phyloP scores from a whole-genome alignment of 179 eudicot genomes.

The Spergularia azorica region DNA sequence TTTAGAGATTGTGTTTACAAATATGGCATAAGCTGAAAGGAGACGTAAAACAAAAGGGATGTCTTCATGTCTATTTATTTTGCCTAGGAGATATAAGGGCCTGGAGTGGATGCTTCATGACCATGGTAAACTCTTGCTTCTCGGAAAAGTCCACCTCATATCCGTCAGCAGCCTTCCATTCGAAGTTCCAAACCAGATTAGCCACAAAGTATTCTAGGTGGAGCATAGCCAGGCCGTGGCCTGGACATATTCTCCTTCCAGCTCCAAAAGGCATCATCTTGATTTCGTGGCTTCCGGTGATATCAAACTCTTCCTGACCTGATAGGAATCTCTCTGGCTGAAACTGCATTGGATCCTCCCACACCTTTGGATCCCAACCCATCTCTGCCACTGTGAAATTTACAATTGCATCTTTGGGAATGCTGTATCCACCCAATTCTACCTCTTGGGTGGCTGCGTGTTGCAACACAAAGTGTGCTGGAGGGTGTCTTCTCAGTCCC shows the following conservation, averaged over 20 bases:
- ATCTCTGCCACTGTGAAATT: slow-evolving; percentile 3
- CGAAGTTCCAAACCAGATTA: slow-evolving; percentile 4
- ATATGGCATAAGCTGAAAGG: background rate
- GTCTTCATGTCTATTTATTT: background rate
- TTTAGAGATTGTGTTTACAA: background rate
- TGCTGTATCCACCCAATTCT: slow-evolving; percentile 5
- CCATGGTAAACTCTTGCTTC: slow-evolving; percentile 1
- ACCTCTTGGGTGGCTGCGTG: slow-evolving; percentile 13
- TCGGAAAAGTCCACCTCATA: background rate
- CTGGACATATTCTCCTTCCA: background rate
- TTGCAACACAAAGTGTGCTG: slow-evolving; percentile 10
- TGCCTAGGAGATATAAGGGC: background rate
- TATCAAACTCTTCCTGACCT: background rate
- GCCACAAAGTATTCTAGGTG: background rate
- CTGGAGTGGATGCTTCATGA: background rate
- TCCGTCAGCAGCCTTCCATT: background rate
- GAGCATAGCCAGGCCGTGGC: background rate
- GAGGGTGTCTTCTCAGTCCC: slow-evolving; percentile 11
- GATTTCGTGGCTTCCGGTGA: background rate
- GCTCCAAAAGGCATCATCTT: slow-evolving; percentile 5
- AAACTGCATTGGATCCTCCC: slow-evolving; percentile 4
- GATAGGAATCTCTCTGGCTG: background rate
- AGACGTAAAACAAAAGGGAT: background rate
- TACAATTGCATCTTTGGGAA: slow-evolving; percentile 4
- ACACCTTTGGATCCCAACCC: slow-evolving; percentile 1